These are phyloP conservation scores for Eremothecium coryli DNA, from an alignment of 1,139 yeast genomes.

Conservation along the genomic window DNA sequence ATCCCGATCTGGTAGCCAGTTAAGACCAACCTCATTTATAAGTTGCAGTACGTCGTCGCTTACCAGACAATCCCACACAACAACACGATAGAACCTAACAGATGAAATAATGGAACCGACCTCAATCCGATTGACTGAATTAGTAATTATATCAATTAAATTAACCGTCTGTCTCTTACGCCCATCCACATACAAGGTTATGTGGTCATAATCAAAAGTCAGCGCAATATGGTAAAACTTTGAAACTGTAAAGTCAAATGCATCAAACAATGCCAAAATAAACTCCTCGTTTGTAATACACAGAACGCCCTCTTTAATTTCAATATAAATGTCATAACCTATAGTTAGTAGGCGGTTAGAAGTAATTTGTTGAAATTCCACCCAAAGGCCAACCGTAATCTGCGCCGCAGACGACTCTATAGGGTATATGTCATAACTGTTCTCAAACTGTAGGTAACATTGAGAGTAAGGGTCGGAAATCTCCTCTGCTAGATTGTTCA, in stretches of 20 bases:
- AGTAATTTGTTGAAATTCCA: conserved; percentile 18
- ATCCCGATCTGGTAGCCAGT: neutral
- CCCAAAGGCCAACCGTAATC: conserved; percentile 16
- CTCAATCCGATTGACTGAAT: conserved; percentile 11
- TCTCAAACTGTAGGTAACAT: conserved; percentile 20
- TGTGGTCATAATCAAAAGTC: conserved; percentile 9
- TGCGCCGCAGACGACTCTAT: conserved; percentile 6
- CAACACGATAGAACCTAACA: conserved; percentile 19
- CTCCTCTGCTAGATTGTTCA: conserved; percentile 15
- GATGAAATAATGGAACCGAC: conserved; percentile 27
- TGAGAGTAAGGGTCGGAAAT: conserved; percentile 16
- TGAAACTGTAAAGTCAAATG: conserved; percentile 19
- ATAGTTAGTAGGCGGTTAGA: conserved; percentile 25
- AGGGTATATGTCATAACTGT: conserved; percentile 14
- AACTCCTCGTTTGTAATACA: conserved; percentile 26
- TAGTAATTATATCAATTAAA: conserved; percentile 10
- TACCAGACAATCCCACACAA: conserved; percentile 12
- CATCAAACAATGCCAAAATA: conserved; percentile 23
- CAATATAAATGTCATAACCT: conserved; percentile 19
- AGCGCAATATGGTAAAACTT: conserved; percentile 16
- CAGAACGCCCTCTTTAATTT: conserved; percentile 22
- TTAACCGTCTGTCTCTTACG: conserved; percentile 15
- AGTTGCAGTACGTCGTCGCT: neutral
- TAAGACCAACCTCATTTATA: neutral
- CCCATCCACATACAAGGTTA: conserved; percentile 21